Conservation (phyloP, 176 grass and related monocot genomes). For the Musa acuminata region DNA sequence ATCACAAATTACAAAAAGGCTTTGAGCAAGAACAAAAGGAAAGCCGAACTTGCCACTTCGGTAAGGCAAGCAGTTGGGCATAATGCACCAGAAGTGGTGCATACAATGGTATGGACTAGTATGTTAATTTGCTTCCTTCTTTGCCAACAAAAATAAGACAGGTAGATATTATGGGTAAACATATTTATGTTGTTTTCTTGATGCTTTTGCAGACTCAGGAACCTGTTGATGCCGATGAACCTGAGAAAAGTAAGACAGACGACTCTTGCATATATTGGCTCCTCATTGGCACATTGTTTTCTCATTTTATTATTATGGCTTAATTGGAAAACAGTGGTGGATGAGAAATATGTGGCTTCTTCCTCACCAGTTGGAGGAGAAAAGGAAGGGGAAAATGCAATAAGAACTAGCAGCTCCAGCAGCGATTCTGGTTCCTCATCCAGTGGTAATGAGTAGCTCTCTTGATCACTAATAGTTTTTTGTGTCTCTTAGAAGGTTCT, state of each 20-base stretch:
- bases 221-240: conserved; percentile 29
- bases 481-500: not conserved
- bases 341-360: conserved; percentile 44
- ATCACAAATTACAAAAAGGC: conserved; percentile 91
- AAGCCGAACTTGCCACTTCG: conserved; percentile 61
- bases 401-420: conserved; percentile 66
- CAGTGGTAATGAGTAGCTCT: conserved; percentile 43
- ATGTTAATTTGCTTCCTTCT: not conserved
- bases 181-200: not conserved
- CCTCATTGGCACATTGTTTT: not conserved
- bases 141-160: not conserved
- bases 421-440: conserved; percentile 84
- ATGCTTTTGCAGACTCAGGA: conserved; percentile 25
- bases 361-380: conserved; percentile 33
- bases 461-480: not conserved
- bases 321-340: conserved; percentile 37
- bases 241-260: conserved; percentile 38
- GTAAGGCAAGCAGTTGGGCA: conserved; percentile 41
- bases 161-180: not conserved
- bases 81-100: conserved; percentile 27
- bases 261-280: not conserved
- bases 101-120: conserved; percentile 37
- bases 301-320: conserved; percentile 10
- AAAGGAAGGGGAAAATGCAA: conserved; percentile 42
- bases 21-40: conserved; percentile 92